Evolutionary conservation across 169 alveolate genomes (phyloP).

Genomic region (Fabrea salina): DNA sequence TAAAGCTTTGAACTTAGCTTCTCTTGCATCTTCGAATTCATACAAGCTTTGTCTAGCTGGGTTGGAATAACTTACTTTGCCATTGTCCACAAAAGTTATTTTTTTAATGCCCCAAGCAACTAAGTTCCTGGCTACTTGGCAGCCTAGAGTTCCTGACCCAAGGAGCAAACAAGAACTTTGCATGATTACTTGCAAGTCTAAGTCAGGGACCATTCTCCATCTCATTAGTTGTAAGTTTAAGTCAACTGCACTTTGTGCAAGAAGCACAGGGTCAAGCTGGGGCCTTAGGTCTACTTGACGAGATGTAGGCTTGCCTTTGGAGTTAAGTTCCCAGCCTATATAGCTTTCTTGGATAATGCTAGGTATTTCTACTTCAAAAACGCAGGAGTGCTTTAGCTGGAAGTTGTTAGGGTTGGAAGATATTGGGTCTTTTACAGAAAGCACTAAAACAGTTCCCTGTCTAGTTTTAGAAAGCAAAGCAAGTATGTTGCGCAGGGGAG

Average conservation of each 20-base stretch:
- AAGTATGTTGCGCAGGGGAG: background rate
- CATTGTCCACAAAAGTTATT: slow-evolving; percentile 90
- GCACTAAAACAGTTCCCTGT: background rate
- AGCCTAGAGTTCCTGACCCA: slow-evolving; percentile 88
- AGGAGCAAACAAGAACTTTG: slow-evolving; percentile 74
- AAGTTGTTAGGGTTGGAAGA: slow-evolving; percentile 27
- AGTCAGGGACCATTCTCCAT: slow-evolving; percentile 91
- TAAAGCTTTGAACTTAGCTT: slow-evolving; percentile 77
- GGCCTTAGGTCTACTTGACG: slow-evolving; percentile 69
- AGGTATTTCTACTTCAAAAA: slow-evolving; percentile 35
- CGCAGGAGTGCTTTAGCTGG: slow-evolving; percentile 21
- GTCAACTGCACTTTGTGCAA: slow-evolving; percentile 88
- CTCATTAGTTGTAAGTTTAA: slow-evolving; percentile 91
- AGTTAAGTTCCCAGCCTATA: slow-evolving; percentile 7
- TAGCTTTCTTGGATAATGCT: background rate
- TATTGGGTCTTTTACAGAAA: slow-evolving; percentile 36
- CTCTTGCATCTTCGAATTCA: slow-evolving; percentile 88
- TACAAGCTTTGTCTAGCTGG: slow-evolving; percentile 92
- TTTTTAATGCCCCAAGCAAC: slow-evolving; percentile 94
- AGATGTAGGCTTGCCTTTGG: slow-evolving; percentile 4
- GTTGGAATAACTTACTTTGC: slow-evolving; percentile 86
- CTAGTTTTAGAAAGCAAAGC: background rate
- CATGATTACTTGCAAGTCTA: slow-evolving; percentile 73
- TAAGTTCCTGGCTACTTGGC: slow-evolving; percentile 84
- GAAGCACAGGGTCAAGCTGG: slow-evolving; percentile 69